These are phyloP conservation scores for Cucurbita maxima DNA, from an alignment of 306 rosid species.

Conservation along the genomic window DNA sequence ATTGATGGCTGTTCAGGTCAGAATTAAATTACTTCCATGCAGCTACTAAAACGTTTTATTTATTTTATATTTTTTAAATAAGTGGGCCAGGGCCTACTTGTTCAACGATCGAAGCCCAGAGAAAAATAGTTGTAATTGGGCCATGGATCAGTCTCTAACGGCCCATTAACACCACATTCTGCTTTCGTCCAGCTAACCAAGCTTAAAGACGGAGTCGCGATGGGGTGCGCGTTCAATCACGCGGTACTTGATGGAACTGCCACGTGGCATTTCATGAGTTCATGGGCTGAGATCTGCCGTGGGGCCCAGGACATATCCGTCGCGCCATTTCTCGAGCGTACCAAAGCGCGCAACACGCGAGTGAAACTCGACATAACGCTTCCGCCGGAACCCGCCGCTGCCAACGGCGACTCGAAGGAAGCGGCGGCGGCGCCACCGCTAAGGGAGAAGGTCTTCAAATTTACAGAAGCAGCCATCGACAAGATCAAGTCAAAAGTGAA, in stretches of 20 bases:
- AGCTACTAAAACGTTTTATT: background rate
- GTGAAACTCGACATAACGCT: slow-evolving; percentile 61
- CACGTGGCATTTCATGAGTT: slow-evolving; percentile 92
- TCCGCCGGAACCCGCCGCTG: slow-evolving; percentile 19
- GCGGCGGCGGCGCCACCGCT: slow-evolving; percentile 20
- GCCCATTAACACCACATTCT: background rate
- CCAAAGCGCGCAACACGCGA: slow-evolving; percentile 65
- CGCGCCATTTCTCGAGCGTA: slow-evolving; percentile 57
- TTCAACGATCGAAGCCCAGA: background rate
- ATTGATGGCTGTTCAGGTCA: slow-evolving; percentile 66
- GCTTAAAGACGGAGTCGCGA: slow-evolving; percentile 72
- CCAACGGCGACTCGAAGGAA: slow-evolving; percentile 24
- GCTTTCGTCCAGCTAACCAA: slow-evolving; percentile 46
- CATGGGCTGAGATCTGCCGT: slow-evolving; percentile 70
- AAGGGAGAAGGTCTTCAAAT: slow-evolving; percentile 60
- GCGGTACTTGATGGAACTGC: slow-evolving; percentile 75
- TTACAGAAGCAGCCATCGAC: slow-evolving; percentile 58
- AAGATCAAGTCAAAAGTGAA: slow-evolving; percentile 64
- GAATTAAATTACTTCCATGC: background rate
- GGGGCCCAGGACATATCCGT: slow-evolving; percentile 35
- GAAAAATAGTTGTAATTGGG: background rate
- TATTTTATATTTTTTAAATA: background rate
- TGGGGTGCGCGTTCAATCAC: slow-evolving; percentile 89
- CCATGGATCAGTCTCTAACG: background rate
- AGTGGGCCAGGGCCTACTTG: background rate